phyloP scores from a whole-genome alignment of 1,284 basidiomycete genomes.

The Cutaneotrichosporon cutaneum region DNA sequence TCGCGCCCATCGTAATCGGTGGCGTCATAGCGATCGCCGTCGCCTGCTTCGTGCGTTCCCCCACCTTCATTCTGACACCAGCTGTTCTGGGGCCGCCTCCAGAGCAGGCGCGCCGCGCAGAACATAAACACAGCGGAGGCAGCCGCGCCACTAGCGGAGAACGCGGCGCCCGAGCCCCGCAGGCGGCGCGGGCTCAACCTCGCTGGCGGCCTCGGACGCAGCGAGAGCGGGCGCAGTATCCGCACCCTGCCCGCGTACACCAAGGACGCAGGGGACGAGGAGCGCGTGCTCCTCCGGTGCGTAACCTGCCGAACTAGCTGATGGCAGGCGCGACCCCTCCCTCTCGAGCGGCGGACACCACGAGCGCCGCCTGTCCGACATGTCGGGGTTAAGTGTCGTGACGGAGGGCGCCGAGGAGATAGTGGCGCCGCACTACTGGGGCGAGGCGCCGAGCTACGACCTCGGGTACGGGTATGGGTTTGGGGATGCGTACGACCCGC shows the following conservation, averaged over 20 bases:
- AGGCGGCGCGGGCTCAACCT: neutral
- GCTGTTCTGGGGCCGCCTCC: neutral
- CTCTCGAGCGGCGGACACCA: neutral
- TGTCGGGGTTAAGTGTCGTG: neutral
- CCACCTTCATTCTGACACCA: neutral
- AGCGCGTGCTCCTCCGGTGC: conserved; percentile 42
- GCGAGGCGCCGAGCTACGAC: conserved; percentile 1
- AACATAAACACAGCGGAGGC: neutral
- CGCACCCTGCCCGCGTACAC: conserved; percentile 44
- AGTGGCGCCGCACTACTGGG: neutral
- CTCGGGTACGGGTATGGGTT: neutral
- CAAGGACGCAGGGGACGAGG: conserved; percentile 45
- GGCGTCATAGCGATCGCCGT: no score
- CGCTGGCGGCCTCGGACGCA: conserved; percentile 18
- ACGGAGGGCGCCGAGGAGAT: neutral
- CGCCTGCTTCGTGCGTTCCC: neutral
- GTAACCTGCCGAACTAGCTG: no score
- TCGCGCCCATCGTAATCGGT: neutral
- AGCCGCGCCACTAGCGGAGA: neutral
- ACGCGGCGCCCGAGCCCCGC: neutral
- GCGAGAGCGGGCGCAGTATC: conserved; percentile 41
- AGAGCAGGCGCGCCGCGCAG: neutral
- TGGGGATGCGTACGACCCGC: neutral
- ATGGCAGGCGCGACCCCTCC: conserved; percentile 27
- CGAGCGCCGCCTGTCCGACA: neutral